Evolutionary conservation across 176 grass and related monocot genomes (phyloP).

Genomic region (Lolium multiflorum): DNA sequence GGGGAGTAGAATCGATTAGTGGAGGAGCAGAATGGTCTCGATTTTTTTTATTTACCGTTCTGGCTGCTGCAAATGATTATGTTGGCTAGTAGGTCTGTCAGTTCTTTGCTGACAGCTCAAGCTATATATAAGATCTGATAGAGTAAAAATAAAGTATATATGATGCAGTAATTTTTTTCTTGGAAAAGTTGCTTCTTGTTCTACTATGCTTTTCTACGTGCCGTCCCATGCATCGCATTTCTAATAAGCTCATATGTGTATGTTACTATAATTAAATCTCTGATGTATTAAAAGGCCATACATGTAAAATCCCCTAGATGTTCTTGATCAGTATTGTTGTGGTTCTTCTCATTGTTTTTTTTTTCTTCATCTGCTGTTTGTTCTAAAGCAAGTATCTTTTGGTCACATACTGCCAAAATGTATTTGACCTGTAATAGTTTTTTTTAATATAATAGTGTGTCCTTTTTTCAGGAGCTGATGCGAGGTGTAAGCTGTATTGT

Average conservation of each 20-base stretch:
- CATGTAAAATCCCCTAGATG: background rate
- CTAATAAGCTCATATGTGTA: background rate
- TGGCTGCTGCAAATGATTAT: constrained; percentile 34
- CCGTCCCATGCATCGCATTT: background rate
- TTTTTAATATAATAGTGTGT: background rate
- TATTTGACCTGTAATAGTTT: background rate
- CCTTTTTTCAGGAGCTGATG: constrained; percentile 51
- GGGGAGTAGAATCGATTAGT: background rate
- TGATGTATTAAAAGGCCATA: background rate
- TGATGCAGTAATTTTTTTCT: background rate
- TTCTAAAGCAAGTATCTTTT: constrained; percentile 16
- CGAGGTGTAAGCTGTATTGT: constrained; percentile 22
- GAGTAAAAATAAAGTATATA: background rate
- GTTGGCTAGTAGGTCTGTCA: constrained; percentile 2
- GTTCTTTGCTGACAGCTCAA: constrained; percentile 43
- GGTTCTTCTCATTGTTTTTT: constrained; percentile 9
- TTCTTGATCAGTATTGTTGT: constrained; percentile 9
- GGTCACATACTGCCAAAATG: constrained; percentile 2
- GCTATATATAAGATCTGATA: constrained; percentile 41
- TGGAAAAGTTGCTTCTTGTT: background rate
- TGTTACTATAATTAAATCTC: background rate
- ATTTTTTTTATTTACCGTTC: background rate
- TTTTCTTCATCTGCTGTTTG: constrained; percentile 29
- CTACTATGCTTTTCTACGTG: background rate
- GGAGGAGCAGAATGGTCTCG: constrained; percentile 17